Evolutionary conservation across 805 yeast species (phyloP).

Genomic region (Yamadazyma philogaea): DNA sequence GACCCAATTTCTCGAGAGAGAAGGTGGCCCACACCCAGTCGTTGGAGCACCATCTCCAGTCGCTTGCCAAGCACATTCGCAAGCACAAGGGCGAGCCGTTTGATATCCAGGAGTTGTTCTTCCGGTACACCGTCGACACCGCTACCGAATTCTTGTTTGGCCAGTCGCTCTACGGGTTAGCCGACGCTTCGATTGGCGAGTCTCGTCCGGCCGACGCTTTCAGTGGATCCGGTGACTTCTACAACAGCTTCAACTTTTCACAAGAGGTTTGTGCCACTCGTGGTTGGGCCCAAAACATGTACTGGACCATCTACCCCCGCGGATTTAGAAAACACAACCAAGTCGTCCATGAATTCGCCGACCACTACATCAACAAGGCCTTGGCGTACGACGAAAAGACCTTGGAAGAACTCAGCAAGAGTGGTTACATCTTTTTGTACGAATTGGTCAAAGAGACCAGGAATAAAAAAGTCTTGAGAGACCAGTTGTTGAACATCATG

Average conservation of each 20-base stretch:
- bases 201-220: slow-evolving; percentile 22
- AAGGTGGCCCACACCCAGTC: slow-evolving; percentile 29
- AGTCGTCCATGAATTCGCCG: slow-evolving; percentile 31
- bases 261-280: slow-evolving; percentile 34
- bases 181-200: slow-evolving; percentile 26
- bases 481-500: slow-evolving; percentile 41
- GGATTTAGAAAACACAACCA: slow-evolving; percentile 30
- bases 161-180: slow-evolving; percentile 27
- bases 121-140: slow-evolving; percentile 33
- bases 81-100: slow-evolving; percentile 21
- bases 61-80: slow-evolving; percentile 22
- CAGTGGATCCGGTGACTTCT: slow-evolving; percentile 14
- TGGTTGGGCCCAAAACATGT: slow-evolving; percentile 27
- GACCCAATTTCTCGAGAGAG: slow-evolving; percentile 36
- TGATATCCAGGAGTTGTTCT: slow-evolving; percentile 31
- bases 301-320: slow-evolving; percentile 21
- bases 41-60: slow-evolving; percentile 26
- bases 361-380: slow-evolving; percentile 30
- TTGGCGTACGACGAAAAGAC: slow-evolving; percentile 26
- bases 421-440: slow-evolving; percentile 37
- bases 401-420: slow-evolving; percentile 24
- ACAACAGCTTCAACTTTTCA: slow-evolving; percentile 30
- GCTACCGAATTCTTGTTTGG: slow-evolving; percentile 40
- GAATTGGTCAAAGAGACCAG: slow-evolving; percentile 40
- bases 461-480: slow-evolving; percentile 34